phyloP scores from a whole-genome alignment of 805 yeast genomes.

The Metschnikowia peoriensis region DNA sequence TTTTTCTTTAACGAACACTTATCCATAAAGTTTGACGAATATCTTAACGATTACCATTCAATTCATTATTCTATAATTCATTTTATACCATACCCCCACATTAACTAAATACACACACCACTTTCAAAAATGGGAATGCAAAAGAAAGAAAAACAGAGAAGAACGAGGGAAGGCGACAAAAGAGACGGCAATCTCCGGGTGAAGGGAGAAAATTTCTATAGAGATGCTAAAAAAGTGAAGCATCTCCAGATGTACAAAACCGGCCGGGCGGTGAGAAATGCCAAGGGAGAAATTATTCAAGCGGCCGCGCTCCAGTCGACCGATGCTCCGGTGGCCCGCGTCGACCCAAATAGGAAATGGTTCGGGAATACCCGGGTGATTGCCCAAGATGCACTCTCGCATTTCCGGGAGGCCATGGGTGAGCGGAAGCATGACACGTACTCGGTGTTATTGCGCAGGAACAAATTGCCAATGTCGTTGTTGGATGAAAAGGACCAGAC shows the following conservation, averaged over 20 bases:
- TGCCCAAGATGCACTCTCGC: constrained; percentile 92
- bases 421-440: constrained; percentile 78
- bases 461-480: constrained; percentile 93
- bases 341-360: constrained; percentile 96
- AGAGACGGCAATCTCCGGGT: constrained; percentile 90
- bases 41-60: not conserved
- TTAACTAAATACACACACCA: not conserved
- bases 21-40: not conserved
- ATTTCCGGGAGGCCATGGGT: constrained; percentile 92
- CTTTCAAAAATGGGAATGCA: constrained; percentile 73
- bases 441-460: constrained; percentile 82
- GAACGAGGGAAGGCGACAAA: constrained; percentile 75
- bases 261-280: constrained; percentile 84
- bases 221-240: constrained; percentile 90
- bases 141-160: constrained; percentile 87
- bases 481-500: constrained; percentile 80
- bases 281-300: constrained; percentile 78
- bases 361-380: constrained; percentile 96
- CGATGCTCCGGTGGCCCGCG: constrained; percentile 86
- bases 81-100: not conserved
- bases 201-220: constrained; percentile 95
- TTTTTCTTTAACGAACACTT: not conserved
- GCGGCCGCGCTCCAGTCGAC: constrained; percentile 89
- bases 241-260: constrained; percentile 89
- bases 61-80: not conserved